Percentiles rank a stretch among this genome's conserved stretches.
Evolutionary conservation across 305 asterid species (phyloP).

Genomic region (Withania somnifera): DNA sequence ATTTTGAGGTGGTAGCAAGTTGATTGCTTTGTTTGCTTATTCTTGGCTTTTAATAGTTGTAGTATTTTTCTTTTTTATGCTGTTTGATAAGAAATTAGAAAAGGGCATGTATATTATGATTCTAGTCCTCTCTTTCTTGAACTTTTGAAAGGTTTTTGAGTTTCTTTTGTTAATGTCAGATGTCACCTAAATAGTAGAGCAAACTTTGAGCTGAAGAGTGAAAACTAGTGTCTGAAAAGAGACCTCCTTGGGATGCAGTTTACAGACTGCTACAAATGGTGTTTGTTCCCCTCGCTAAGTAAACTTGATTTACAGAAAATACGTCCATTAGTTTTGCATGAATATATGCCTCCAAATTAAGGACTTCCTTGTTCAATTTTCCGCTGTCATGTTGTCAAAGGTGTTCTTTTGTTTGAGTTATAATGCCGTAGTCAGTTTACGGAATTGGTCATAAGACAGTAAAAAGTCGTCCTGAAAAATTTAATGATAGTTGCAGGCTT

Average conservation of each 20-base stretch:
- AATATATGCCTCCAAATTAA: background rate
- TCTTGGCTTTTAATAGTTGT: background rate
- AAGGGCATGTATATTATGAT: background rate
- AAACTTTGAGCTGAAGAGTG: background rate
- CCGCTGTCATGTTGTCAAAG: background rate
- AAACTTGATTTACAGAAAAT: background rate
- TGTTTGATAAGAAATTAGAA: background rate
- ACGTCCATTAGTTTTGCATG: background rate
- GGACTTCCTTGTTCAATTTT: background rate
- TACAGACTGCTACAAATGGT: background rate
- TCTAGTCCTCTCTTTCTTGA: background rate
- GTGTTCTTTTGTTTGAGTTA: background rate
- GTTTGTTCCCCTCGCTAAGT: background rate
- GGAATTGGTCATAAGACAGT: background rate
- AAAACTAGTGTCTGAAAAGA: background rate
- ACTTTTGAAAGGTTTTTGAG: background rate
- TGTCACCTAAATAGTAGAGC: background rate
- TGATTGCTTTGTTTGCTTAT: background rate
- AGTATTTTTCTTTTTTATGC: background rate
- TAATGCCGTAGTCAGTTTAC: background rate
- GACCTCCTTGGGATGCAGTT: background rate
- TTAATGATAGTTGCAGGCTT: no score
- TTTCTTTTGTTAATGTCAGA: background rate
- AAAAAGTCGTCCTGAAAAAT: no score
- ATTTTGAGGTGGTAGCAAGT: background rate